A percentile compares a stretch with the other conserved stretches of the same genome.
Conservation (phyloP, 1,284 basidiomycete genomes). For the Cystobasidium slooffiae region DNA sequence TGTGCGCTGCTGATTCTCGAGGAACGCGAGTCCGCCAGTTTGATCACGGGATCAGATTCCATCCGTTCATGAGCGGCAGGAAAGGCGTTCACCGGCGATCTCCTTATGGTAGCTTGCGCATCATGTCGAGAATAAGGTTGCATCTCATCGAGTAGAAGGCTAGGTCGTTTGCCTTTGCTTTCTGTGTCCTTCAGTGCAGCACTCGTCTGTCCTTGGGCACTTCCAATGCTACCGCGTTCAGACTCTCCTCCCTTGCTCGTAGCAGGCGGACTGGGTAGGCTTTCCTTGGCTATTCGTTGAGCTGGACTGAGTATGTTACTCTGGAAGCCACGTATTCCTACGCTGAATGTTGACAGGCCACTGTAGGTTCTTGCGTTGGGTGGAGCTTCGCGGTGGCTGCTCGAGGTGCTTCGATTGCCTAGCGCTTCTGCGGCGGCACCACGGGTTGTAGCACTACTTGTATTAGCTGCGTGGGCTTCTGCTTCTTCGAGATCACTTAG, state of each 20-base stretch:
- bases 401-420: not conserved
- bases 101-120: conserved; percentile 4
- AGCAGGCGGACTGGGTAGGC: conserved; percentile 38
- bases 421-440: not conserved
- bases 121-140: not conserved
- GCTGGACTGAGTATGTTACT: conserved; percentile 34
- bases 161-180: not conserved
- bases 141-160: conserved; percentile 11
- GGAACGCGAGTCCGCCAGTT: not conserved
- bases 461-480: not conserved
- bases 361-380: conserved; percentile 7
- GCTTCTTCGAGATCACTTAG: conserved; percentile 24
- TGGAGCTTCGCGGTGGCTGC: not conserved
- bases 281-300: conserved; percentile 38
- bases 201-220: conserved; percentile 7
- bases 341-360: conserved; percentile 24
- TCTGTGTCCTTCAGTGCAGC: not conserved
- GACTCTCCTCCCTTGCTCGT: conserved; percentile 36
- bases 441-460: not conserved
- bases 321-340: conserved; percentile 32
- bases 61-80: not conserved
- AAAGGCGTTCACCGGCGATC: not conserved
- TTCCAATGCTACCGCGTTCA: conserved; percentile 42
- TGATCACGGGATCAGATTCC: not conserved
- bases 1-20: too few species aligned